Percentiles rank a stretch among this genome's conserved stretches.
Evolutionary conservation across 2,329 filamentous ascomycete genomes (phyloP).

Genomic region (Fusarium mangiferae): DNA sequence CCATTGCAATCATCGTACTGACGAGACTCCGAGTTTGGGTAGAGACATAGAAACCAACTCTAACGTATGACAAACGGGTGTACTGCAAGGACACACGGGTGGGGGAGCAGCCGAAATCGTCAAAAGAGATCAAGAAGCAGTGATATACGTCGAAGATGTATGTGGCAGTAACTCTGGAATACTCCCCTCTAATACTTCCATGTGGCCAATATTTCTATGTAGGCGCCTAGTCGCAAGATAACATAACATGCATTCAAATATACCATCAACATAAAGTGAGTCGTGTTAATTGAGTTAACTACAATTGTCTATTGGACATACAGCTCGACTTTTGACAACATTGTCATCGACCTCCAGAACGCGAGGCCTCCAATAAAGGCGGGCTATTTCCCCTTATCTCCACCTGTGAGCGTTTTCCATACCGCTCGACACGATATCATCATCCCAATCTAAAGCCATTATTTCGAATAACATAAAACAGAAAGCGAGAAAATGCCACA

Average conservation of each 20-base stretch:
- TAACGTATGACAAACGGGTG: not conserved
- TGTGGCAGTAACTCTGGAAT: not conserved
- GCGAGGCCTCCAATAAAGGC: conserved; percentile 23
- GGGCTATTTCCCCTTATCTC: conserved; percentile 6
- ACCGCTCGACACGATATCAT: conserved; percentile 28
- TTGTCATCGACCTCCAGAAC: conserved; percentile 29
- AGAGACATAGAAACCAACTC: not conserved
- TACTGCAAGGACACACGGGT: not conserved
- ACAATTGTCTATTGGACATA: conserved; percentile 33
- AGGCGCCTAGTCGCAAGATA: not conserved
- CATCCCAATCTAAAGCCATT: conserved; percentile 46
- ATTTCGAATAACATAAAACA: conserved; percentile 38
- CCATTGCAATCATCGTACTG: not conserved
- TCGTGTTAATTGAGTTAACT: conserved; percentile 23
- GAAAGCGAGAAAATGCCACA: conserved; percentile 27
- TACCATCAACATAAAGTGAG: not conserved
- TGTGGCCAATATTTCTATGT: not conserved
- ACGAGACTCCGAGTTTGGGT: not conserved
- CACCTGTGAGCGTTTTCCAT: conserved; percentile 31
- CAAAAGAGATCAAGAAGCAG: not conserved
- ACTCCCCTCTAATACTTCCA: not conserved
- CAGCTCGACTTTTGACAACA: conserved; percentile 17
- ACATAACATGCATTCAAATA: not conserved
- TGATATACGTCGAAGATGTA: not conserved
- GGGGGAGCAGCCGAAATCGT: not conserved